Conservation (phyloP, 176 grass and related monocot species). For the barley (Hordeum vulgare) region MorexV3_pseudomolecules_assembly NC_058520.1:545029478-545029977, state of each 20-base stretch:
- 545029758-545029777: constrained; percentile 89
- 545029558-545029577: constrained; percentile 82
- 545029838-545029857: constrained; percentile 72
- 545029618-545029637: constrained; percentile 95
- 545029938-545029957: constrained; percentile 55
- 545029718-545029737: constrained; percentile 91
- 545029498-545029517: constrained; percentile 37
- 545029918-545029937: constrained; percentile 74
- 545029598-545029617: constrained; percentile 97
- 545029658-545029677: constrained; percentile 96
- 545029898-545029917: constrained; percentile 78
- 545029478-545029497: constrained; percentile 91
- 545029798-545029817: constrained; percentile 73
- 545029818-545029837: constrained; percentile 86
- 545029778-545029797: constrained; percentile 76
- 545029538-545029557: constrained; percentile 73
- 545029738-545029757: constrained; percentile 91
- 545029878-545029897: constrained; percentile 52
- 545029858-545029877: constrained; percentile 92
- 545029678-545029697: constrained; percentile 89
- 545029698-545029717: constrained; percentile 92
- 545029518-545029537: constrained; percentile 57
- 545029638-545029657: constrained; percentile 96
- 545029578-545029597: constrained; percentile 78
- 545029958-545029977: constrained; percentile 87